phyloP scores from a whole-genome alignment of 495 filamentous ascomycete species.

The Mycothermus thermophilus region DNA sequence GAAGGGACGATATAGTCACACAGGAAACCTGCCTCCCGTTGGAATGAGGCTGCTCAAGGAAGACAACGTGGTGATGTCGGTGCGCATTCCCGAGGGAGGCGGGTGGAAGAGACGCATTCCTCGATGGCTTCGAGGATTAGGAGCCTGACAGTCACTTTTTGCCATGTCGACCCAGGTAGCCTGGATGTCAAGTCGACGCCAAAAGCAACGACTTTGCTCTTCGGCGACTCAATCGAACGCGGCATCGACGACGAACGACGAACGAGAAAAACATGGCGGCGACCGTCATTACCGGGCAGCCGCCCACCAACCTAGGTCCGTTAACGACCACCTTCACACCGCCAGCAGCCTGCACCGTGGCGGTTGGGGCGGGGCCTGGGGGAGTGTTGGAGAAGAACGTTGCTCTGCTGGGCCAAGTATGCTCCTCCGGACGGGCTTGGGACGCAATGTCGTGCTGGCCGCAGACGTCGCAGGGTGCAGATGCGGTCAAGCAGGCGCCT shows the following conservation, averaged over 20 bases:
- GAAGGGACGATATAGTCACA: too few relatives aligned
- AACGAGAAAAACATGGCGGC: too few relatives aligned
- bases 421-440: conserved; percentile 6
- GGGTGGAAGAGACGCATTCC: too few relatives aligned
- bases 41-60: too few relatives aligned
- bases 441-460: conserved; percentile 24
- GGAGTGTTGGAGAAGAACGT: conserved; percentile 8
- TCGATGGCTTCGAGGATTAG: too few relatives aligned
- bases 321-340: conserved; percentile 24
- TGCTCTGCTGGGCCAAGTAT: conserved; percentile 15
- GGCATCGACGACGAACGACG: not conserved
- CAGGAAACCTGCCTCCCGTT: too few relatives aligned
- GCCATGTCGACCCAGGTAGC: too few relatives aligned
- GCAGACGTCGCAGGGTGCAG: conserved; percentile 10
- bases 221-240: not conserved
- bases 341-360: conserved; percentile 18
- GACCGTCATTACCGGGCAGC: conserved; percentile 10
- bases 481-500: conserved; percentile 4
- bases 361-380: conserved; percentile 9
- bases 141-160: too few relatives aligned
- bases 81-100: too few relatives aligned
- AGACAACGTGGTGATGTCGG: too few relatives aligned
- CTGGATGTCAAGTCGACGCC: too few relatives aligned
- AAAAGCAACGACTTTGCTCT: too few relatives aligned
- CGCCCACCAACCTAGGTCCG: conserved; percentile 21